Evolutionary conservation across 2,329 filamentous ascomycete genomes (phyloP), one percentile per base, ranked within the genome.

Genomic region (Truncatella angustata): DNA sequence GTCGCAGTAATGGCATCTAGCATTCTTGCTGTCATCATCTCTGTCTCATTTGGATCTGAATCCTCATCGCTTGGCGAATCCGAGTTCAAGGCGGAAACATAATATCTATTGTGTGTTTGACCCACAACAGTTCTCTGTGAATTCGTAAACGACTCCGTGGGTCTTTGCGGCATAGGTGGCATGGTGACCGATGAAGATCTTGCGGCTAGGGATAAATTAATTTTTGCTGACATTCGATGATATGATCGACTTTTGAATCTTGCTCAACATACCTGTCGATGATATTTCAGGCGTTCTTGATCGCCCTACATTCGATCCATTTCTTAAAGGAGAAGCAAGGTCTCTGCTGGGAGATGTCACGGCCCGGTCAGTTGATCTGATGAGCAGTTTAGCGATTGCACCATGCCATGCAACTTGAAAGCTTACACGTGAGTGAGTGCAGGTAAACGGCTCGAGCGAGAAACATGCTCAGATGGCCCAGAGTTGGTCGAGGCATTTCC

Each of bases 51-150:
- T 3, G 45, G 46, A 12, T 53, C 56, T 5, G 49, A 50, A 30
- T 56, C 58, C 21, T 56, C 56, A 26, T 57, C 56, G 34, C 56
- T 57, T 12, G 49, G 52, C 9, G 45, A 32, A 20, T 56, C 54
- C 4, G 54, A 52, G 24, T 37, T 49, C 37, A 21, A 18, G 20
- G 16, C 14, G 14, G 9, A 4, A 21, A 20, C 14, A 18, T 16
- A 16, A 16, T 40, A 12, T 37, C 30, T 16, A 23, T 44, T 12
- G n/a, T 10, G 36, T 16, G 36, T n/a, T 9, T 10, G n/a, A 3
- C 20, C 40, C 12, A 24, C 18, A n/a, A 44, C 21, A 12, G 23
- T 18, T 12, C 23, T 21, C 16, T 24, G 32, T 32, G 14, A 10
- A 7, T 10, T 14, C 30, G 11, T n/a, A n/a, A n/a, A n/a, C n/a